These are phyloP conservation scores for Lactifluus volemus DNA, from an alignment of 768 basidiomycete genomes.

Conservation along the genomic window DNA sequence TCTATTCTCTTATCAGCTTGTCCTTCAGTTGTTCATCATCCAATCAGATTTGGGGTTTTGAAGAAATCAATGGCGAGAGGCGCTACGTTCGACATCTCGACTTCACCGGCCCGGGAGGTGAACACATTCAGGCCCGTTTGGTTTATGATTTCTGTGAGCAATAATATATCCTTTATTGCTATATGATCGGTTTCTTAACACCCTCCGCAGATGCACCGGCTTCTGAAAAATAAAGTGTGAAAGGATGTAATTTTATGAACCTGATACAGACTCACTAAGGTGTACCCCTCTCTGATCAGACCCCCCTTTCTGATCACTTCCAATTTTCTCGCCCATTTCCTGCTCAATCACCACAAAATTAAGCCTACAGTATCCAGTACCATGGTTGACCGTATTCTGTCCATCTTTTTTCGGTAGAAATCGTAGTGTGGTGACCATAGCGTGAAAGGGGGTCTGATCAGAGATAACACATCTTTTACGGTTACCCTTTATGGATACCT, in stretches of 20 bases:
- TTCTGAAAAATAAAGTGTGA: neutral
- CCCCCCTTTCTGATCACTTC: no score
- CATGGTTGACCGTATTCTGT: no score
- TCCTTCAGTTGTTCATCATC: neutral
- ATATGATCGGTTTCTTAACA: neutral
- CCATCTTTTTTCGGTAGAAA: no score
- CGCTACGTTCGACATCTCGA: conserved; percentile 17
- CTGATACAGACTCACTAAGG: no score
- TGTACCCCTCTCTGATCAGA: no score
- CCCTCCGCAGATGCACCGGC: neutral
- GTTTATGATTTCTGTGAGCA: conserved; percentile 23
- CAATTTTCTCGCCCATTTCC: no score
- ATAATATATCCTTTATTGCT: neutral
- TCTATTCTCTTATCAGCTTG: neutral
- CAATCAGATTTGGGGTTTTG: conserved; percentile 20
- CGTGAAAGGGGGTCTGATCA: no score
- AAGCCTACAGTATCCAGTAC: no score
- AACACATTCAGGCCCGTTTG: conserved; percentile 20
- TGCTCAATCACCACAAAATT: no score
- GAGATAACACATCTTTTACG: neutral
- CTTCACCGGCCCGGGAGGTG: conserved; percentile 12
- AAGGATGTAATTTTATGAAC: neutral
- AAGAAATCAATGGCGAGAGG: conserved; percentile 16
- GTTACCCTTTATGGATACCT: neutral
- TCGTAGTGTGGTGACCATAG: no score